Base-by-base conservation (phyloP, 1,284 basidiomycete genomes). In the Ustilago lituana region DNA sequence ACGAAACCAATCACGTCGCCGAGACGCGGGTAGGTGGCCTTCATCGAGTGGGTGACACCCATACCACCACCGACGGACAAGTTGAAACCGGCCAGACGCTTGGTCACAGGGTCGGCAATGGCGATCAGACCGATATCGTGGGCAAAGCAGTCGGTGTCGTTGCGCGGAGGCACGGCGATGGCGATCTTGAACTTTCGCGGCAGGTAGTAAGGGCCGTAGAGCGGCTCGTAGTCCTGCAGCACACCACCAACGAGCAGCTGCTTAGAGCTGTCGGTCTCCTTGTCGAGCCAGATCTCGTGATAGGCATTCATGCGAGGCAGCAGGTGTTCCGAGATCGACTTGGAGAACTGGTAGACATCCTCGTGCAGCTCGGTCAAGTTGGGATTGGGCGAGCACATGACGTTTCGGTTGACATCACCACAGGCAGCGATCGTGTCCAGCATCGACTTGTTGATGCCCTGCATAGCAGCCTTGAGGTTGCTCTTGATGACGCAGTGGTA, bases 401-500 rank as follows among this genome's bases (percentile, higher is more conserved):
- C 93, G 81, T 96, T 96, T 73, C 94, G 73, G 75, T 94, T 98
- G 52, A 98, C 96, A 82, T 99, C 95, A 82, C 95, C 96, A 78
- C 96, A 98, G 24, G 96, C 95, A 43, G 95, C 95, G 64, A 98
- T 89, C 5, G 96, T 98, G 84, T 98, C 96, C 63, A 99, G 86
- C 76, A 97, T 83, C 27, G 87, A 89, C 60, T 90, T 87, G 85
- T 98, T 99, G 84, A 98, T 98, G 57, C 90, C 92, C 84, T 96
- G 93, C 81, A 99, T 98, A 19, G 94, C 91, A 36, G 91, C 89
- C 85, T 98, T 98, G 83, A 98, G 84, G 83, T 98, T 92, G 71
- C 88, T 87, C 87, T 99, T 99, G 85, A 98, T 91, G 74, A 99
- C 90, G 65, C 95, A 95, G 84, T 99, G 95, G 87, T 97, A 98